These are phyloP conservation scores for Dactylonectria macrodidyma DNA, from an alignment of 2,329 filamentous ascomycete species.

Conservation along the genomic window DNA sequence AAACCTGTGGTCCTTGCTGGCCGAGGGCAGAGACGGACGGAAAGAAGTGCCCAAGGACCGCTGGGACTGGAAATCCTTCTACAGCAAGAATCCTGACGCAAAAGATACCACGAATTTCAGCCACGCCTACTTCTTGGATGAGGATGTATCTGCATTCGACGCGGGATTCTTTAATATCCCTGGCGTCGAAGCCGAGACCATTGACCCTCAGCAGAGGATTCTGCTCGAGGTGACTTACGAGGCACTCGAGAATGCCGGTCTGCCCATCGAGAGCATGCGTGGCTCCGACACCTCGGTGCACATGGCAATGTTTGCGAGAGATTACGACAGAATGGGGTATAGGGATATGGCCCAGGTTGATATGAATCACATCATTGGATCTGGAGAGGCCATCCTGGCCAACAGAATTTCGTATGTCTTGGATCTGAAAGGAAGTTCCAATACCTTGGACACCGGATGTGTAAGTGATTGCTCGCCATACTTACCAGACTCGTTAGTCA, in stretches of 20 bases:
- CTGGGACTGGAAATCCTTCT: conserved; percentile 43
- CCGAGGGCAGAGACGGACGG: conserved; percentile 37
- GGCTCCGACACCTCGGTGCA: conserved; percentile 49
- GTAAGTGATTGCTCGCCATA: no score
- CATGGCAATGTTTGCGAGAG: background rate
- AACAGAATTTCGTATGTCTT: conserved; percentile 57
- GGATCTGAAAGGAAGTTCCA: conserved; percentile 54
- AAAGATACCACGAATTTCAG: conserved; percentile 37
- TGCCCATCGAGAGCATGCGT: conserved; percentile 41
- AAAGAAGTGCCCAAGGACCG: conserved; percentile 42
- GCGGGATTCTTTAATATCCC: conserved; percentile 52
- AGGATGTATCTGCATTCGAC: conserved; percentile 41
- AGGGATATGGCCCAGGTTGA: conserved; percentile 30
- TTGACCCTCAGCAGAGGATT: conserved; percentile 53
- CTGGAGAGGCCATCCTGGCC: conserved; percentile 47
- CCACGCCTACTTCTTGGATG: conserved; percentile 30
- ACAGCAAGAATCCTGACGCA: conserved; percentile 40
- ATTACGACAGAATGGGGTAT: conserved; percentile 34
- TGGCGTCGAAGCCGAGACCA: conserved; percentile 49
- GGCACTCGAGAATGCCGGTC: conserved; percentile 52
- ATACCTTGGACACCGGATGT: conserved; percentile 55
- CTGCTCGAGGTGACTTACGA: conserved; percentile 55
- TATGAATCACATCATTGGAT: conserved; percentile 51
- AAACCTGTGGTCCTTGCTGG: conserved; percentile 49
- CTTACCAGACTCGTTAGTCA: no score